Evolutionary conservation across 805 yeast species (phyloP), one percentile per base, ranked within the genome.

Genomic region (Candida sanyiensis): DNA sequence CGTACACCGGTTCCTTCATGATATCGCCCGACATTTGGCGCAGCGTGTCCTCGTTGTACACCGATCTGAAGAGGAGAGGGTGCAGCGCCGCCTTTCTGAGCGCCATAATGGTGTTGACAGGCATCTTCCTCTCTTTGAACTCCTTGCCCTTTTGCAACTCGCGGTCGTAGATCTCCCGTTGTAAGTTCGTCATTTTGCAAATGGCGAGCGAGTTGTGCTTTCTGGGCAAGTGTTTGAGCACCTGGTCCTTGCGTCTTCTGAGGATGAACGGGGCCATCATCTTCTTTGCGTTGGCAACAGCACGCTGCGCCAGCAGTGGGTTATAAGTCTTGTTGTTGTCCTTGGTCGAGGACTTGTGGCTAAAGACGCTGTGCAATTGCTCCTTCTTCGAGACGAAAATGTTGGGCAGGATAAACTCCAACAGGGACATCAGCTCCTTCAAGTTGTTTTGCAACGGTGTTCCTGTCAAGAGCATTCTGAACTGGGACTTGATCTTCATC

Each of bases 251-350:
- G 57, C 81, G 82, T 58, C 99, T 78, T 61, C 99, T 74, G 52
- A 93, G 66, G 7, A 93, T 90, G 64, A 93, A 93, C 4, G 99
- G 99, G 3, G 94, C 83, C 97, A 93, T 90, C 97, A 93, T 90
- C 5, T 93, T 83, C 58, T 86, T 87, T 4, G 99, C 99, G 56
- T 88, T 84, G 24, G 79, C 72, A 45, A 93, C 88, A 1, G 98
- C 94, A 62, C 90, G 95, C 48, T 82, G 83, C 0, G 97, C 86
- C 28, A 93, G 64, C 30, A 93, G 68, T 2, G 96, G 96, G 49
- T 85, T 84, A 54, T 75, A 82, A 38, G 64, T 63, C 30, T 72
- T 71, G 8, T 64, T 64, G 8, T 49, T 51, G 39, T 65, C 66
- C 12, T 75, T 72, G 1, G 95, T 84, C 37, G 78, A 80, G 3